phyloP scores from a whole-genome alignment of 306 rosid species.

The Prunus davidiana region DNA sequence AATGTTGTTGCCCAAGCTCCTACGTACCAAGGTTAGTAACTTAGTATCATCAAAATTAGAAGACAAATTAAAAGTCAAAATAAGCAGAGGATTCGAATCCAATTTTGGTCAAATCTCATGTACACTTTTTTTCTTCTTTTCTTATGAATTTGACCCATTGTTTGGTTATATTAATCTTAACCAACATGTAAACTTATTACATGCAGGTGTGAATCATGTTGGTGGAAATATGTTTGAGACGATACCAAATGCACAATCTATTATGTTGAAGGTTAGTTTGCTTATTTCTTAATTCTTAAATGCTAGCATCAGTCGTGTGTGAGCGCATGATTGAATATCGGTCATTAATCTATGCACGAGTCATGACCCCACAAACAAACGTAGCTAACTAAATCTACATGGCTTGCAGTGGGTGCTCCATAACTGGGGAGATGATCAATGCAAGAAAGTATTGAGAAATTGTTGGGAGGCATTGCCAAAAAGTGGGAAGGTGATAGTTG shows the following conservation, averaged over 20 bases:
- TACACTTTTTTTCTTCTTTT: neutral
- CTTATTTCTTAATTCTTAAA: neutral
- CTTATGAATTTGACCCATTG: neutral
- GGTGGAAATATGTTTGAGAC: constrained; percentile 18
- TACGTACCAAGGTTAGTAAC: neutral
- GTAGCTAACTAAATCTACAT: neutral
- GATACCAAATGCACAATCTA: neutral
- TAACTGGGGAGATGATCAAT: constrained; percentile 9
- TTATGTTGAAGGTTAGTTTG: constrained; percentile 10
- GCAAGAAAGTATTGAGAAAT: constrained; percentile 6
- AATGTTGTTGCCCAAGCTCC: constrained; percentile 1
- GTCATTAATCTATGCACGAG: neutral
- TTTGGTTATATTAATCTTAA: neutral
- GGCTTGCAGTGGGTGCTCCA: constrained; percentile 11
- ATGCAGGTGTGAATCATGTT: constrained; percentile 1
- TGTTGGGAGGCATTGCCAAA: constrained; percentile 9
- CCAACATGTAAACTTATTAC: neutral
- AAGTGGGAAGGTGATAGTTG: constrained; percentile 11
- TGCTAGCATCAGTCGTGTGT: no score
- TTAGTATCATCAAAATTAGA: neutral
- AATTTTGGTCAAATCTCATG: neutral
- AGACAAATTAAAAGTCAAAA: no score
- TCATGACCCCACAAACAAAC: neutral
- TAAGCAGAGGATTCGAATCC: neutral
- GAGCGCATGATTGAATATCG: neutral